These are phyloP conservation scores for Cladophialophora bantiana DNA, from an alignment of 2,329 filamentous ascomycete genomes.

Conservation along the genomic window DNA sequence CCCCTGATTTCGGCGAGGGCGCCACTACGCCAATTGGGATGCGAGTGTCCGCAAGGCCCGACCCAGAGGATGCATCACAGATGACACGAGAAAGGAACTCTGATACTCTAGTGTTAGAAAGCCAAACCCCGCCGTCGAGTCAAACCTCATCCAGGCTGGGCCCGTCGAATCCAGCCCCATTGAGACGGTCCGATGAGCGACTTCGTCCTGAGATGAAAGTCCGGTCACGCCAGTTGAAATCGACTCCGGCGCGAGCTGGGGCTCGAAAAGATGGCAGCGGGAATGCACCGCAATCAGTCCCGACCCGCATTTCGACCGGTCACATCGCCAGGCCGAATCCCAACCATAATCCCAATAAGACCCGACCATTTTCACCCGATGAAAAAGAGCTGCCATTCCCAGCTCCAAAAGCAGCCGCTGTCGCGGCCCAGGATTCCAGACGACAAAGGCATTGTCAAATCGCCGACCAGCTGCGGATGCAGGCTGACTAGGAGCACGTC, in stretches of 20 bases:
- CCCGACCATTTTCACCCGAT: not conserved
- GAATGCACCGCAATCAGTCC: not conserved
- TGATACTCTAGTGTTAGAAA: too few species aligned
- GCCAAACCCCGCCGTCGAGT: not conserved
- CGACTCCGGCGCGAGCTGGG: not conserved
- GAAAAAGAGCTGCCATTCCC: slow-evolving; percentile 13
- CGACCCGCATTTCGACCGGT: not conserved
- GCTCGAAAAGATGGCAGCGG: not conserved
- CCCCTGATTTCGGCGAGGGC: not conserved
- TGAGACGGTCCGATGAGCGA: not conserved
- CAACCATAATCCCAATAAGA: not conserved
- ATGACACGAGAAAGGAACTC: not conserved
- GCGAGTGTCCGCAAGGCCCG: not conserved
- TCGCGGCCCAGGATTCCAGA: not conserved
- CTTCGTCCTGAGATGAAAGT: not conserved
- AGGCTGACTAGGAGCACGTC: not conserved
- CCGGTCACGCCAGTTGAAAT: too few species aligned
- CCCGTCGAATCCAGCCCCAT: not conserved
- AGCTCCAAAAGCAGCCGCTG: not conserved
- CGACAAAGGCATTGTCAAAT: too few species aligned
- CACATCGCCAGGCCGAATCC: not conserved
- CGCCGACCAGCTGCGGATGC: not conserved
- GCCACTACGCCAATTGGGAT: not conserved
- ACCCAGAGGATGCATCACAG: not conserved
- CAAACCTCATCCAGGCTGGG: not conserved